phyloP scores from a whole-genome alignment of 2,329 filamentous ascomycete genomes.

The Lachnum nothofagi region DNA sequence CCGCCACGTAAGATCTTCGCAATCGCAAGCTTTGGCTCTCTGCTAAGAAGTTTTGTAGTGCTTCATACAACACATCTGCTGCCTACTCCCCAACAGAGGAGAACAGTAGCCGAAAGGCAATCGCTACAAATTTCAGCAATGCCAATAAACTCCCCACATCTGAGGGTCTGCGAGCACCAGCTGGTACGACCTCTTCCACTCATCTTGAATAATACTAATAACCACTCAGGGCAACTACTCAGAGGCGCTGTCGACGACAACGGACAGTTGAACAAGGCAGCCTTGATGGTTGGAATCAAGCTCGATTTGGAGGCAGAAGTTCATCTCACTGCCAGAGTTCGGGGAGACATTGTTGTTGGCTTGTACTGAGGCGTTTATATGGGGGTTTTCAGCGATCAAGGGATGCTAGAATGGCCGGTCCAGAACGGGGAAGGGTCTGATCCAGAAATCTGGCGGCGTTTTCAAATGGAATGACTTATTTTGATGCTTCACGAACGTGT shows the following conservation, averaged over 20 bases:
- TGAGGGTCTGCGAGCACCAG: constrained; percentile 36
- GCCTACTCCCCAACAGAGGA: constrained; percentile 39
- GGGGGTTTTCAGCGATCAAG: too few species aligned
- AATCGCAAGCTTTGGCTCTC: neutral
- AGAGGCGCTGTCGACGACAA: constrained; percentile 53
- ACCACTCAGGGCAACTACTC: constrained; percentile 45
- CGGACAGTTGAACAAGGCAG: constrained; percentile 53
- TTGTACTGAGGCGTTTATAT: constrained; percentile 46
- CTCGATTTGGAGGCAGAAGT: constrained; percentile 59
- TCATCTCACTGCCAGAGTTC: constrained; percentile 54
- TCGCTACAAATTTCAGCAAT: constrained; percentile 23
- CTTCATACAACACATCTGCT: constrained; percentile 26
- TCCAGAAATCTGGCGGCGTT: too few species aligned
- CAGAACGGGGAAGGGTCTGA: too few species aligned
- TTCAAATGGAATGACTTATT: too few species aligned
- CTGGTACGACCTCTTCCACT: constrained; percentile 13
- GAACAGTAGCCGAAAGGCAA: constrained; percentile 34
- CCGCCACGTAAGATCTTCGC: too few species aligned
- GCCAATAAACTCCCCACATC: constrained; percentile 32
- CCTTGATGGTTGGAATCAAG: constrained; percentile 57
- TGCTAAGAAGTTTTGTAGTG: constrained; percentile 30
- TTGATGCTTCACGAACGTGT: too few species aligned
- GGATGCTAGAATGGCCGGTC: too few species aligned
- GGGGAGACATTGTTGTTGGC: constrained; percentile 57
- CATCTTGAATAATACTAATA: neutral